Evolutionary conservation across 306 rosid species (phyloP), one percentile per base, ranked within the genome.

Genomic region (Dalbergia oliveri): DNA sequence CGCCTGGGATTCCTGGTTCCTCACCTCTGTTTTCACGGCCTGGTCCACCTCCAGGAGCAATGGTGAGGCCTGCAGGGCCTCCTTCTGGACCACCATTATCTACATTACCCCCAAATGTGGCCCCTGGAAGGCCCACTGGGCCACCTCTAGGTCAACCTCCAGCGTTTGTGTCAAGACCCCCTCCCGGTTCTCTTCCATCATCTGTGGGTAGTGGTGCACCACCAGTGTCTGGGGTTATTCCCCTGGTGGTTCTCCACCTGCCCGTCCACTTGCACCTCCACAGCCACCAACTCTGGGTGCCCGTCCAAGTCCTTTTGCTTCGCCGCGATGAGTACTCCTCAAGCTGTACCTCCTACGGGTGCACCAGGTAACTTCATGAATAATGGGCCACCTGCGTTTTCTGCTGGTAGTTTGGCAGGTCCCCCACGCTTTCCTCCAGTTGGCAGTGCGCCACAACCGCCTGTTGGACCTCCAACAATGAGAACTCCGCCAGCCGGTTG

Each of bases 311-410:
- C 81, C 87, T 33, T 39, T 76, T 66, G 21, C 79, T n/a, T 72
- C 93, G 1, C 86, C 90, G 0, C 91, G 11, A 57, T 87, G 68
- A 72, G 84, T 75, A 23, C 85, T 15, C 80, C 82, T 53, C 90
- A 72, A 6, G 69, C 10, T 11, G 47, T 80, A 33, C 87, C 85
- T 8, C 91, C 84, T 35, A 41, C 82, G 39, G 72, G 76, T 72
- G 84, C 84, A 70, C 69, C 88, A 0, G 65, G 83, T 81, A 85
- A 93, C 84, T 78, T 89, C 81, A 78, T 90, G 92, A 90, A 75
- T 77, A 94, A 94, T 54, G 99, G 98, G 80, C 94, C 97, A 0
- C 97, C 94, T 0, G 73, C 61, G n/a, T 92, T 90, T 81, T 69
- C 82, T 64, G 71, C 88, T 3, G 92, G 83, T 62, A 79, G 88